Evolutionary conservation across 139 green algal species (phyloP).

Genomic region (Tetratostichococcus sp.): DNA sequence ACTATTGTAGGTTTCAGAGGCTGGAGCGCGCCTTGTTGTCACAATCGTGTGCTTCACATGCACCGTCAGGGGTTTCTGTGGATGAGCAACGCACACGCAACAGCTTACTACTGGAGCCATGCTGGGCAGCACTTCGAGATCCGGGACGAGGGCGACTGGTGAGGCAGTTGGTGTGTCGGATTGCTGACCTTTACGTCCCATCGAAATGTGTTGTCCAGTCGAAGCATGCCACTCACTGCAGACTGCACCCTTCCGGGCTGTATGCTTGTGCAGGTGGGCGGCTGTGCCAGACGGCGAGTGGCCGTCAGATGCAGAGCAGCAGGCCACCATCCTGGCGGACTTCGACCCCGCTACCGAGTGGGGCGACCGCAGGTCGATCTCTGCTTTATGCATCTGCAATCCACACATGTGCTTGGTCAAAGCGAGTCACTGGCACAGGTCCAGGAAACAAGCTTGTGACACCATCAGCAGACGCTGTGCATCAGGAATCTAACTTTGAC

Average conservation of each 20-base stretch:
- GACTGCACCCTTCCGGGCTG: too few relatives aligned
- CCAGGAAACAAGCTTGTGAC: too few relatives aligned
- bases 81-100: constrained; percentile 77
- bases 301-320: constrained; percentile 56
- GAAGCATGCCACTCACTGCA: too few relatives aligned
- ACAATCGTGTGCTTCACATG: too few relatives aligned
- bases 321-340: constrained; percentile 63
- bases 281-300: constrained; percentile 81
- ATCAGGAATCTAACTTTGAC: too few relatives aligned
- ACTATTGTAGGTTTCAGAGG: too few relatives aligned
- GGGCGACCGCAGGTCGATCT: constrained; percentile 54
- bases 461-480: too few relatives aligned
- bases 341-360: constrained; percentile 44
- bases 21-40: too few relatives aligned
- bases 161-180: too few relatives aligned
- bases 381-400: neutral
- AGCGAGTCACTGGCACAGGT: too few relatives aligned
- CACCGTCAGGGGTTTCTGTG: constrained; percentile 77
- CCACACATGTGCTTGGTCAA: too few relatives aligned
- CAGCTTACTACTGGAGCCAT: constrained; percentile 87
- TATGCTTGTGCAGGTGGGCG: constrained; percentile 50
- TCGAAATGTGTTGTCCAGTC: neutral
- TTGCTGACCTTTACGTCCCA: too few relatives aligned
- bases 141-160: constrained; percentile 79
- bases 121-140: constrained; percentile 94